Evolutionary conservation across 192 early-diverging fungal genomes (phyloP).

Genomic region (Chytriomyces sp.): DNA sequence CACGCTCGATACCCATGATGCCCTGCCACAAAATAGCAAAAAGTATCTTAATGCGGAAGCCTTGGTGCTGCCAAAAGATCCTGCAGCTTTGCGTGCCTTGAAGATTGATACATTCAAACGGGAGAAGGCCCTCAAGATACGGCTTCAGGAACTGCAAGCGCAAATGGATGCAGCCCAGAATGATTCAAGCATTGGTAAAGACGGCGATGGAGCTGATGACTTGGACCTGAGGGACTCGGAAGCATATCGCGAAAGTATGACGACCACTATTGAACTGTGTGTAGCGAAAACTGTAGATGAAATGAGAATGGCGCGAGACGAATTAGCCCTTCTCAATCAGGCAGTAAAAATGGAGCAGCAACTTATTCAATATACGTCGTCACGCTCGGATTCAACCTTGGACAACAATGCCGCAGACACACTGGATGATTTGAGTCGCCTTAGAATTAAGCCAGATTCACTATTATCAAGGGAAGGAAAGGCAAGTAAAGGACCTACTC

Average conservation of each 20-base stretch:
- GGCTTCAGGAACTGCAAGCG: conserved; percentile 46
- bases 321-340: conserved; percentile 76
- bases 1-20: conserved; percentile 35
- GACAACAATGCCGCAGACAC: conserved; percentile 3
- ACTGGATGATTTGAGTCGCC: conserved; percentile 29
- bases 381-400: conserved; percentile 8
- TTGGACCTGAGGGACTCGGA: conserved; percentile 67
- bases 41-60: conserved; percentile 22
- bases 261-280: conserved; percentile 73
- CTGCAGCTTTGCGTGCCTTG: conserved; percentile 61
- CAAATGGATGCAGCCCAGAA: conserved; percentile 10
- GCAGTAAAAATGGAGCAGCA: conserved; percentile 59
- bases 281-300: conserved; percentile 74
- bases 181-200: conserved; percentile 2
- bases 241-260: conserved; percentile 69
- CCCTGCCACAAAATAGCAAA: conserved; percentile 39
- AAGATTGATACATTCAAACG: conserved; percentile 79
- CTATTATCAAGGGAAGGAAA: conserved; percentile 28
- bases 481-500: not conserved
- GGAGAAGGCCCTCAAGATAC: conserved; percentile 70
- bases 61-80: conserved; percentile 35
- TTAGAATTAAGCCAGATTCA: not conserved
- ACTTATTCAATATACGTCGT: not conserved
- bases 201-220: conserved; percentile 33
- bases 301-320: conserved; percentile 70